Percentiles rank a stretch among this genome's conserved stretches.
Conservation (phyloP, 371 early-diverging fungal genomes). For the Choanephora cucurbitarum region DNA sequence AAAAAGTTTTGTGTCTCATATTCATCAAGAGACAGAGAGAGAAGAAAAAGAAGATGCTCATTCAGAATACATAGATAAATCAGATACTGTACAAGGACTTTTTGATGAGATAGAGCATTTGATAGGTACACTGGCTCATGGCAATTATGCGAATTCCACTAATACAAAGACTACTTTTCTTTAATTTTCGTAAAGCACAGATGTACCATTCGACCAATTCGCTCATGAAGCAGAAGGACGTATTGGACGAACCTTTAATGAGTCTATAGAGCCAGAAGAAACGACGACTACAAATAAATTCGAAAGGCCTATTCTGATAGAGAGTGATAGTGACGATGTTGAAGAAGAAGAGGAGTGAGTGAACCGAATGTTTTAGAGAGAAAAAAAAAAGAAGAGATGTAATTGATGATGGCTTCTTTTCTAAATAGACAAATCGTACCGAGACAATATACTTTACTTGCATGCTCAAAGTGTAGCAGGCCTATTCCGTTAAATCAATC, state of each 20-base stretch:
- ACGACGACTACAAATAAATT: background rate
- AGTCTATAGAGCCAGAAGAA: background rate
- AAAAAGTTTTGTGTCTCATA: no score
- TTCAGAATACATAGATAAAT: no score
- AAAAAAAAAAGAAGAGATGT: no score
- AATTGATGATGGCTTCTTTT: no score
- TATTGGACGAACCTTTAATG: background rate
- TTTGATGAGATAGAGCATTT: constrained; percentile 25
- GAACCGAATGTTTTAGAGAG: no score
- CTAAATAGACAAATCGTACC: constrained; percentile 6
- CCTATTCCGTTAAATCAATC: background rate
- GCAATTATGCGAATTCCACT: background rate
- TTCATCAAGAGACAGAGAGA: no score
- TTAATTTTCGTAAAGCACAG: background rate
- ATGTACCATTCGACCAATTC: constrained; percentile 17
- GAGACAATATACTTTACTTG: constrained; percentile 2
- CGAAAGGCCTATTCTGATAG: constrained; percentile 26
- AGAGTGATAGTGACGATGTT: constrained; percentile 27
- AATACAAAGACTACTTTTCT: background rate
- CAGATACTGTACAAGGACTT: constrained; percentile 21
- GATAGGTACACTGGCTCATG: constrained; percentile 9
- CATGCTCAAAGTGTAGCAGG: constrained; percentile 15
- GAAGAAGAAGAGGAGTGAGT: constrained; percentile 28
- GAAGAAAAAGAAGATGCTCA: no score
- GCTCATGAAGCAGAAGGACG: background rate